phyloP scores from a whole-genome alignment of 306 rosid genomes.

The Delonix regia region DNA sequence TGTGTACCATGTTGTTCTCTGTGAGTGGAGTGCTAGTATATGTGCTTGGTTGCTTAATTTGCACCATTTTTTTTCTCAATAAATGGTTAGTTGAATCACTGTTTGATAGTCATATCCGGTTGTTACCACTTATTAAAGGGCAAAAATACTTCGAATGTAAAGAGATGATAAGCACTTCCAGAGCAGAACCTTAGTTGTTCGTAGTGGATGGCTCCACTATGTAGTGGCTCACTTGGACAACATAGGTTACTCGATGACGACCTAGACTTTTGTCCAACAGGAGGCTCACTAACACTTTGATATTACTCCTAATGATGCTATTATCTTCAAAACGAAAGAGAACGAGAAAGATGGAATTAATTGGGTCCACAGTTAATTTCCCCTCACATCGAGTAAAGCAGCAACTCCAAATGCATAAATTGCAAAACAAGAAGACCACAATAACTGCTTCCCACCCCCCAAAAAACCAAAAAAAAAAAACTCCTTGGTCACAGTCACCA shows the following conservation, averaged over 20 bases:
- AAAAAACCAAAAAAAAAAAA: no score
- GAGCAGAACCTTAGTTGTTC: conserved; percentile 32
- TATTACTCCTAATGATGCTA: not conserved
- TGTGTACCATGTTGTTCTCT: conserved; percentile 40
- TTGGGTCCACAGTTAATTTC: not conserved
- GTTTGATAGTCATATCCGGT: conserved; percentile 40
- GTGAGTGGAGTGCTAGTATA: conserved; percentile 18
- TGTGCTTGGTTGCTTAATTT: conserved; percentile 36
- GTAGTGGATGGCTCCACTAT: conserved; percentile 46
- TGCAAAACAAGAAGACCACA: not conserved
- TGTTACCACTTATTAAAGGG: conserved; percentile 45
- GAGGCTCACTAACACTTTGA: not conserved
- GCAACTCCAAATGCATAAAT: not conserved
- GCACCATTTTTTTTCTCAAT: conserved; percentile 28
- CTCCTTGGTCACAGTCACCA: no score
- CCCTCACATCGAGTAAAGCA: not conserved
- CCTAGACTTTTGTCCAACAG: conserved; percentile 30
- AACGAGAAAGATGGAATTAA: not conserved
- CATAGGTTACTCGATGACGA: conserved; percentile 30
- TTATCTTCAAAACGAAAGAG: no score
- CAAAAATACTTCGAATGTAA: conserved; percentile 34
- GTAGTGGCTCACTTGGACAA: conserved; percentile 32
- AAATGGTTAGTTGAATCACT: conserved; percentile 40
- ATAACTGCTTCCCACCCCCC: no score
- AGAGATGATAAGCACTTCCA: conserved; percentile 34